Conservation (phyloP, 2,329 filamentous ascomycete species). For the Xylaria digitata region DNA sequence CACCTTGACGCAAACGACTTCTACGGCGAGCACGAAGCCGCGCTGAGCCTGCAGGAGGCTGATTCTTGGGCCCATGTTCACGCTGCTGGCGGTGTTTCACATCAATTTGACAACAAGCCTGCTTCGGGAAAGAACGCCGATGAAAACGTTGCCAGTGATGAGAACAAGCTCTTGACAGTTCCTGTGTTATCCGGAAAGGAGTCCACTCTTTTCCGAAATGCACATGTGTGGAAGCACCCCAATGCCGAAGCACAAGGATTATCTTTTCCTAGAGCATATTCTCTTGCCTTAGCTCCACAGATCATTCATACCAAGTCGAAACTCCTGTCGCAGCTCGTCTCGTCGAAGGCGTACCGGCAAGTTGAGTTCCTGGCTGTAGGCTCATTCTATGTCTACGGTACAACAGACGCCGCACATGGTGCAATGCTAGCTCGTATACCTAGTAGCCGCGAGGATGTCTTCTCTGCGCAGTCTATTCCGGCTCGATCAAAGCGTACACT, state of each 20-base stretch:
- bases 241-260: slow-evolving; percentile 57
- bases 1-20: slow-evolving; percentile 89
- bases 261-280: slow-evolving; percentile 78
- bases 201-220: slow-evolving; percentile 51
- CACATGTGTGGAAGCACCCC: slow-evolving; percentile 53
- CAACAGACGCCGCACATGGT: slow-evolving; percentile 45
- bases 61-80: slow-evolving; percentile 74
- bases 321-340: slow-evolving; percentile 83
- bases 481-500: slow-evolving; percentile 84
- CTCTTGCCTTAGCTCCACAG: slow-evolving; percentile 84
- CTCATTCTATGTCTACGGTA: slow-evolving; percentile 84
- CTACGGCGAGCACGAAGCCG: slow-evolving; percentile 88
- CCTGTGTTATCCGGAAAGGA: neutral
- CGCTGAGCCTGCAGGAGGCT: slow-evolving; percentile 84
- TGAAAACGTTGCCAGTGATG: neutral
- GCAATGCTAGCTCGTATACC: slow-evolving; percentile 76
- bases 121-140: slow-evolving; percentile 1
- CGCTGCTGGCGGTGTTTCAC: slow-evolving; percentile 39
- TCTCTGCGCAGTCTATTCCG: slow-evolving; percentile 79
- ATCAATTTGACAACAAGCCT: slow-evolving; percentile 2
- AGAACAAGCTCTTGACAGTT: neutral
- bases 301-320: slow-evolving; percentile 85
- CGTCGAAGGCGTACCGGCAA: slow-evolving; percentile 87
- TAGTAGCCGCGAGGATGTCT: slow-evolving; percentile 91
- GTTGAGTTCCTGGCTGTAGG: slow-evolving; percentile 94